Evolutionary conservation across 805 yeast species (phyloP).

Genomic region (Saccharomyces kudriavzevii): DNA sequence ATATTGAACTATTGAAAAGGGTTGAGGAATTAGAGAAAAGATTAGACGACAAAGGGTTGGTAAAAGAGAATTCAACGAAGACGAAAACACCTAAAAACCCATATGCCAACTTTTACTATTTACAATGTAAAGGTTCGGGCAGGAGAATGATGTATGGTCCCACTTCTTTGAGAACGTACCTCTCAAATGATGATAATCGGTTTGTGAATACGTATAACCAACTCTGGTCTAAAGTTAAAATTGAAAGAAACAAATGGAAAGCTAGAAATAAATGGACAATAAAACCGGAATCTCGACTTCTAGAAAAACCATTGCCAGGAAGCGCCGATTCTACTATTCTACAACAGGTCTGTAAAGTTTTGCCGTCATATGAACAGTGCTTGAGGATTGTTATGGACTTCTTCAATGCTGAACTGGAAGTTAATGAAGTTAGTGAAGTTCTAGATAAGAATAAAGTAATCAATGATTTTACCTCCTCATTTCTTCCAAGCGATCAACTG

Average conservation of each 20-base stretch:
- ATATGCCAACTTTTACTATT: slow-evolving; percentile 6
- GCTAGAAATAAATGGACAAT: not conserved
- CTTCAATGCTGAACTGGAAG: slow-evolving; percentile 12
- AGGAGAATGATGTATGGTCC: slow-evolving; percentile 26
- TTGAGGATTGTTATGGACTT: slow-evolving; percentile 8
- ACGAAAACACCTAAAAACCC: slow-evolving; percentile 4
- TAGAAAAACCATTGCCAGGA: slow-evolving; percentile 15
- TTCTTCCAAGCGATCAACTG: slow-evolving; percentile 5
- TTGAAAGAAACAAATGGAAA: slow-evolving; percentile 6
- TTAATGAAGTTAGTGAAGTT: slow-evolving; percentile 7
- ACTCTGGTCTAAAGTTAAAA: slow-evolving; percentile 21
- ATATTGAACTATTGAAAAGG: slow-evolving; percentile 16
- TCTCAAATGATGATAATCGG: slow-evolving; percentile 11
- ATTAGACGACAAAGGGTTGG: not conserved
- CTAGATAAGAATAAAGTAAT: slow-evolving; percentile 20
- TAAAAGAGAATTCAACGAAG: not conserved
- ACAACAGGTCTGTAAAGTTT: slow-evolving; percentile 4
- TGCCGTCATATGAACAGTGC: slow-evolving; percentile 19
- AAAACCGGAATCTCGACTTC: not conserved
- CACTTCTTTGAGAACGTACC: slow-evolving; percentile 20
- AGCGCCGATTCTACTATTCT: not conserved
- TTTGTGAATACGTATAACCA: slow-evolving; percentile 13
- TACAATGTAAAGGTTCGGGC: slow-evolving; percentile 17
- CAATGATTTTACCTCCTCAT: slow-evolving; percentile 15
- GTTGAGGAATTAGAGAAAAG: slow-evolving; percentile 2